A percentile compares a stretch with the other conserved stretches of the same genome.
These are phyloP conservation scores for Chenopodium album DNA, from an alignment of 148 eudicot genomes.

Conservation along the genomic window DNA sequence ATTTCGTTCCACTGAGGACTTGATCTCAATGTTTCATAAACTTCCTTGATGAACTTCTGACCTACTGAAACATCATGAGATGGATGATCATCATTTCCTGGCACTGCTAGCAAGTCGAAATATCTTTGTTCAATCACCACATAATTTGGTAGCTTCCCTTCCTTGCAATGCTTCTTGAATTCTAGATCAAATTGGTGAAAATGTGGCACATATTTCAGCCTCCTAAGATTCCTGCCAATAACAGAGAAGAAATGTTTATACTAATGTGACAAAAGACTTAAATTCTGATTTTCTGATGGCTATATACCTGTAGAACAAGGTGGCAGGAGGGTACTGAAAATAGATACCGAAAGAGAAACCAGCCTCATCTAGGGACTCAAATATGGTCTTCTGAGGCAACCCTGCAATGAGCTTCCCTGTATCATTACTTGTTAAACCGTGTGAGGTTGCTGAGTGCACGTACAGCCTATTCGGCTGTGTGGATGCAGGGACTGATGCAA, in stretches of 20 bases:
- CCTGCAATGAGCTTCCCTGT: slow-evolving; percentile 43
- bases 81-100: slow-evolving; percentile 65
- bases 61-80: slow-evolving; percentile 70
- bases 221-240: slow-evolving; percentile 40
- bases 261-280: too few relatives aligned
- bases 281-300: too few relatives aligned
- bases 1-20: slow-evolving; percentile 91
- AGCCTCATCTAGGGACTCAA: slow-evolving; percentile 53
- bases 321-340: slow-evolving; percentile 60
- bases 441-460: slow-evolving; percentile 65
- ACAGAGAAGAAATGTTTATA: background rate
- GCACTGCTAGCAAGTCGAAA: slow-evolving; percentile 33
- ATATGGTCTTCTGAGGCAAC: slow-evolving; percentile 62
- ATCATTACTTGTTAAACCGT: slow-evolving; percentile 53
- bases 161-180: slow-evolving; percentile 48
- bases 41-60: slow-evolving; percentile 67
- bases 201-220: slow-evolving; percentile 36
- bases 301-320: slow-evolving; percentile 57
- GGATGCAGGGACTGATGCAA: slow-evolving; percentile 59
- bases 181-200: slow-evolving; percentile 45
- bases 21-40: slow-evolving; percentile 68
- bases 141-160: slow-evolving; percentile 57
- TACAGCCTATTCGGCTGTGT: slow-evolving; percentile 69
- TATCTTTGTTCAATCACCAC: slow-evolving; percentile 55
- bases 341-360: slow-evolving; percentile 57